Conservation (phyloP, 192 early-diverging fungal species). For the Thoreauomyces humboldtii region DNA sequence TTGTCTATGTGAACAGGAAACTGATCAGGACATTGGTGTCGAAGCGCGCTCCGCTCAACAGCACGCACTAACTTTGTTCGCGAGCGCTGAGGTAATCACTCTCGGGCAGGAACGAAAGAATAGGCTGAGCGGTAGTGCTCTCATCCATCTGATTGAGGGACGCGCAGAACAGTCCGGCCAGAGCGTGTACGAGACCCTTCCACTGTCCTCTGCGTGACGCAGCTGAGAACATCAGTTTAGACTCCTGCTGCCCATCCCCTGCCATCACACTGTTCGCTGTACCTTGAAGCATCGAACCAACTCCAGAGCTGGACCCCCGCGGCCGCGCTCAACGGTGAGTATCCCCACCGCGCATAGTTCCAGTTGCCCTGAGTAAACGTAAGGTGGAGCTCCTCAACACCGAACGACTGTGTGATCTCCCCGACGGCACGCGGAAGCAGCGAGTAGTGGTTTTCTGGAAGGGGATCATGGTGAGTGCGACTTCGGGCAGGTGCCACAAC, state of each 20-base stretch:
- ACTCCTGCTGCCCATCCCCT: neutral
- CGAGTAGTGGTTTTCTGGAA: constrained; percentile 62
- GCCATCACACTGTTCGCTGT: neutral
- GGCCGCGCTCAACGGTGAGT: constrained; percentile 43
- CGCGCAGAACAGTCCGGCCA: constrained; percentile 93
- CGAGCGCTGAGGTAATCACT: no score
- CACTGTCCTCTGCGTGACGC: no score
- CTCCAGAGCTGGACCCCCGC: constrained; percentile 71
- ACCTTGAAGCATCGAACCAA: constrained; percentile 31
- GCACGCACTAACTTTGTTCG: no score
- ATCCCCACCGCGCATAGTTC: constrained; percentile 78
- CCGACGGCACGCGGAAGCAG: constrained; percentile 82
- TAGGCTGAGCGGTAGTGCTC: constrained; percentile 62
- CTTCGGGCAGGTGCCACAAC: neutral
- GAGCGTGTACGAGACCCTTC: constrained; percentile 83
- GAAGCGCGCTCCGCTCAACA: no score
- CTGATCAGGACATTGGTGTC: no score
- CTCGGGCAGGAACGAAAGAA: constrained; percentile 45
- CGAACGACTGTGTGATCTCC: constrained; percentile 72
- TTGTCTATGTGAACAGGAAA: no score
- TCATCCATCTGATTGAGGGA: constrained; percentile 93
- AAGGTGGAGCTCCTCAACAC: constrained; percentile 78
- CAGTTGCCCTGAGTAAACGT: constrained; percentile 89
- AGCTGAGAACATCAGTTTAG: neutral
- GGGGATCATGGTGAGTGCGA: neutral